Percentiles rank a stretch among this genome's conserved stretches.
Evolutionary conservation across 371 early-diverging fungal genomes (phyloP).

Genomic region (Saksenaea oblongispora): DNA sequence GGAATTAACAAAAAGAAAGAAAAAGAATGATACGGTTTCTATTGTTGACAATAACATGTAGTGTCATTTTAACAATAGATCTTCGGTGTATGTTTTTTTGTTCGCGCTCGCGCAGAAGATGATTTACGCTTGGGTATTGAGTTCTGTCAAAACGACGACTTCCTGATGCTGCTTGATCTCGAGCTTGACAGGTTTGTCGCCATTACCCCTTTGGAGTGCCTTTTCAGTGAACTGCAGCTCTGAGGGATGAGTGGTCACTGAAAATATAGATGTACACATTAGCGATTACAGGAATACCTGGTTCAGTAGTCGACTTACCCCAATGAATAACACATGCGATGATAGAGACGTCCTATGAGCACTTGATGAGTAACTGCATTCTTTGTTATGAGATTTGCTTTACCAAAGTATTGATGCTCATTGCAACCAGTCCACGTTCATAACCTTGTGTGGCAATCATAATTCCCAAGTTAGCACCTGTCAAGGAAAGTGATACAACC

Average conservation of each 20-base stretch:
- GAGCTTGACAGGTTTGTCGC: constrained; percentile 45
- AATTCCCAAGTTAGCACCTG: constrained; percentile 41
- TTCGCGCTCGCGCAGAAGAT: background rate
- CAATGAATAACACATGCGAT: constrained; percentile 37
- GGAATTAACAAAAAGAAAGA: constrained; percentile 1
- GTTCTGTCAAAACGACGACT: constrained; percentile 45
- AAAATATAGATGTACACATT: background rate
- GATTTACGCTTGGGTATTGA: constrained; percentile 26
- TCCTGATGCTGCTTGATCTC: constrained; percentile 54
- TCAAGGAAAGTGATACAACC: constrained; percentile 29
- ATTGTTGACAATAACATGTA: no score
- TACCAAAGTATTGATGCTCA: constrained; percentile 36
- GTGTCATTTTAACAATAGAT: no score
- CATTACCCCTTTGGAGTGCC: constrained; percentile 25
- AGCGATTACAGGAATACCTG: no score
- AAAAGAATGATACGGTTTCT: background rate
- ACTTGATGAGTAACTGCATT: background rate
- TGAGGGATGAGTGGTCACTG: constrained; percentile 42
- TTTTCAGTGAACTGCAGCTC: constrained; percentile 37
- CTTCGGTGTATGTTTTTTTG: background rate
- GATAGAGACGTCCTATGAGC: constrained; percentile 32
- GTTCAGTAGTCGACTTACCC: constrained; percentile 35
- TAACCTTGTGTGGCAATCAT: constrained; percentile 33
- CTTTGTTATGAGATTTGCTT: background rate
- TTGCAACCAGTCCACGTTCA: constrained; percentile 43